Evolutionary conservation across 805 yeast species (phyloP).

Genomic region (Vanderwaltozyma verrucispora): DNA sequence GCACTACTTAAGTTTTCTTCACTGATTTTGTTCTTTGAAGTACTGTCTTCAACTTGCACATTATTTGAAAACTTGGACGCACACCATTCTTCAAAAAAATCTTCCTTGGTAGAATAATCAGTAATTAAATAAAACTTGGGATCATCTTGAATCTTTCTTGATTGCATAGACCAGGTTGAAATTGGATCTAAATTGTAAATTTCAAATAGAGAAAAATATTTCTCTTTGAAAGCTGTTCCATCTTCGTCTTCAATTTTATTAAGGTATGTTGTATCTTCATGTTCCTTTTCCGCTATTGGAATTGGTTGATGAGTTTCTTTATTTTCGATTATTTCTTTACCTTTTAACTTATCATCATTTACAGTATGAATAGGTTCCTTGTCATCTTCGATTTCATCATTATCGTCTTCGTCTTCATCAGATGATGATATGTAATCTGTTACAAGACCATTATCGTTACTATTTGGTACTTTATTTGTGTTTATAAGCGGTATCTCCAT

Average conservation of each 20-base stretch:
- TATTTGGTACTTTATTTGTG: neutral
- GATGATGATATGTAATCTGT: slow-evolving; percentile 18
- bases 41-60: slow-evolving; percentile 1
- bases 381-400: neutral
- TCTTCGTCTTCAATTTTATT: slow-evolving; percentile 14
- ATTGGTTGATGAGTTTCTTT: no score
- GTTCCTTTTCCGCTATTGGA: slow-evolving; percentile 6
- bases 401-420: slow-evolving; percentile 8
- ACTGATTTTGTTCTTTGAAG: no score
- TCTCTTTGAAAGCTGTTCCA: slow-evolving; percentile 2
- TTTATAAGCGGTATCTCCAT: neutral
- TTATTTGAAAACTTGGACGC: neutral
- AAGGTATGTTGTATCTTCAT: slow-evolving; percentile 5
- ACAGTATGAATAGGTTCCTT: no score
- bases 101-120: slow-evolving; percentile 28
- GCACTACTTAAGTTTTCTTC: slow-evolving; percentile 2
- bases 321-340: no score
- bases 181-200: slow-evolving; percentile 32
- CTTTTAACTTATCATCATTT: slow-evolving; percentile 10
- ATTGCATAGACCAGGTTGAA: slow-evolving; percentile 39
- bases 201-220: slow-evolving; percentile 30
- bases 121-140: slow-evolving; percentile 31
- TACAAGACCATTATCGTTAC: slow-evolving; percentile 5
- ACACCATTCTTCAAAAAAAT: slow-evolving; percentile 40
- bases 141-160: slow-evolving; percentile 33